Base-by-base conservation (phyloP, 371 early-diverging fungal genomes). In the Mortierella sp. region DNA sequence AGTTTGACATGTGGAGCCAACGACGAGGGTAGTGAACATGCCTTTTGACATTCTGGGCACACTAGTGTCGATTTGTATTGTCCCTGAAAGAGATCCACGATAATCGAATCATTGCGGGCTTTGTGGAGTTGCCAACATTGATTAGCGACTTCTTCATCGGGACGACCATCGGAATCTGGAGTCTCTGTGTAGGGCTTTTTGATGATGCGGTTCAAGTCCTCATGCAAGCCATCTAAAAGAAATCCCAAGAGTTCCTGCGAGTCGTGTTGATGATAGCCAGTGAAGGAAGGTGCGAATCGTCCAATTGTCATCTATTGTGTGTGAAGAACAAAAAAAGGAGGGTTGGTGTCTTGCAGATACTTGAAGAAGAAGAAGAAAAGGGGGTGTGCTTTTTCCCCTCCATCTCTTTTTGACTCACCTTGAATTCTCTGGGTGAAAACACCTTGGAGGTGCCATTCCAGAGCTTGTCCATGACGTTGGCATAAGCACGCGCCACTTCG, bases 61-160 rank as follows among this genome's bases (percentile, higher is more conserved):
- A 87, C 82, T 28, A 94, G 79, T 1, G 88, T 87, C 29, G 89
- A 88, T 67, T 90, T 92, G 69, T 90, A 90, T 69, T 93, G 91
- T 1, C 93, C 94, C 69, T 94, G 94, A 67, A 95, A 95, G 12
- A 92, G 71, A 67, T 93, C 92, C 3, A 92, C 89, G 70, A 95
- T 83, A 51, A 91, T 78, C 8, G 91, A 90, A 60, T 88, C 86
- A 62, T 91, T 90, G 47, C 90, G 81, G 16, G 86, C 82, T 44
- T 82, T 81, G 69, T 90, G 90, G 54, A 85, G 79, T 34, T 83
- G 54, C 91, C 91, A 92, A 47, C 81, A 82, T 41, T 78, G 74
- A 16, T 64, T 43, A 1, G 90, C 88, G 27, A 87, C 84, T 31
- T 86, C 88, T 2, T 79, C 78, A 59, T 90, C 89, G 1, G 91